Evolutionary conservation across 1,139 yeast genomes (phyloP).

Genomic region (Geotrichum carabidarum): DNA sequence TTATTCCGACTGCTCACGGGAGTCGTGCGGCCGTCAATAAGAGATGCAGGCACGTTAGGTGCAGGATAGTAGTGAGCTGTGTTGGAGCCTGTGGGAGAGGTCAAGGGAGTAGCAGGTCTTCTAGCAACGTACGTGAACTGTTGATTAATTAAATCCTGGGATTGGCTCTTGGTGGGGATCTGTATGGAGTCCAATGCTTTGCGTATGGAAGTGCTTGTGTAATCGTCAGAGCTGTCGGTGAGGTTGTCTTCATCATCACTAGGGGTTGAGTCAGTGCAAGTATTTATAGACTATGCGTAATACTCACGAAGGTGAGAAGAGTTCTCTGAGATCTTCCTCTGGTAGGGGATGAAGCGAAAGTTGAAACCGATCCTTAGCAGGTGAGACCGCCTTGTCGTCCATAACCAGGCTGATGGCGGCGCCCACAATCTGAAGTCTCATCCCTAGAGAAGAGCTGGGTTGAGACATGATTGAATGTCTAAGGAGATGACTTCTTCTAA

Average conservation of each 20-base stretch:
- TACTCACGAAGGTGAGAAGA: constrained; percentile 5
- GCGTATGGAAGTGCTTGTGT: background rate
- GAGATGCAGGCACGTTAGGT: background rate
- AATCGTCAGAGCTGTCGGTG: background rate
- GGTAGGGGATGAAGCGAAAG: background rate
- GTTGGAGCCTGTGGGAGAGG: no score
- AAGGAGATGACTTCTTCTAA: background rate
- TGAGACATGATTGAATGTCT: background rate
- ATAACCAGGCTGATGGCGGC: constrained; percentile 9
- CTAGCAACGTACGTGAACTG: no score
- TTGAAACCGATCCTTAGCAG: background rate
- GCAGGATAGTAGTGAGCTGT: no score
- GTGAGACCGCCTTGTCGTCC: constrained; percentile 5
- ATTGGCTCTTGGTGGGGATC: background rate
- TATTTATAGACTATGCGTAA: background rate
- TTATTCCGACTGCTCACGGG: background rate
- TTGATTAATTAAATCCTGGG: background rate
- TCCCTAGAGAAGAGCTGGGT: background rate
- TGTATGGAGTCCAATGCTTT: background rate
- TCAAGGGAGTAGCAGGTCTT: background rate
- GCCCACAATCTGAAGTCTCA: constrained; percentile 3
- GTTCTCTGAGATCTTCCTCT: background rate
- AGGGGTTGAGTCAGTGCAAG: background rate
- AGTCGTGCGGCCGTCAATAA: background rate
- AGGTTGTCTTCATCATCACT: background rate